phyloP scores from a whole-genome alignment of 805 yeast species.

The Candida ponderosae region DNA sequence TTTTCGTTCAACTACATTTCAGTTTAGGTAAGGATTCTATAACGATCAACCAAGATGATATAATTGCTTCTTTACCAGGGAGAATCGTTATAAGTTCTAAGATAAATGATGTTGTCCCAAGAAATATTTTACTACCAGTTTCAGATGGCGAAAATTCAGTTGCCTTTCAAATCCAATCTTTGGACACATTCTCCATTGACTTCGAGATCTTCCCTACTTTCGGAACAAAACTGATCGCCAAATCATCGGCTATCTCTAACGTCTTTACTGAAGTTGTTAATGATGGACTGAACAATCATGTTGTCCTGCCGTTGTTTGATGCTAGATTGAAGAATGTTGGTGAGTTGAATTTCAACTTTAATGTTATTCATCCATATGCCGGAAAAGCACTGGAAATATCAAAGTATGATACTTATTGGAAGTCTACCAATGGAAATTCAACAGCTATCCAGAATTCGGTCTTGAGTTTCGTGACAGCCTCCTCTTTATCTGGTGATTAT shows the following conservation, averaged over 20 bases:
- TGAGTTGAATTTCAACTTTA: conserved; percentile 65
- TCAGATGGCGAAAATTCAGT: conserved; percentile 47
- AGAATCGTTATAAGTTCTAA: conserved; percentile 75
- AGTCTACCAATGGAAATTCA: conserved; percentile 58
- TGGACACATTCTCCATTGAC: conserved; percentile 69
- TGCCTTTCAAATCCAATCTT: conserved; percentile 77
- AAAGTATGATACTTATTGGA: conserved; percentile 96
- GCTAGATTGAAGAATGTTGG: conserved; percentile 77
- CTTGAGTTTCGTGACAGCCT: conserved; percentile 80
- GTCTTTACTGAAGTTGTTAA: conserved; percentile 28
- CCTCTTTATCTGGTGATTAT: conserved; percentile 81
- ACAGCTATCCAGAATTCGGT: conserved; percentile 19
- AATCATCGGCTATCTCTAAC: conserved; percentile 69
- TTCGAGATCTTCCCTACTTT: conserved; percentile 91
- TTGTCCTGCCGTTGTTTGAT: conserved; percentile 72
- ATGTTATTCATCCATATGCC: conserved; percentile 81
- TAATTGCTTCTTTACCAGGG: conserved; percentile 51
- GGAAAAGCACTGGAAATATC: conserved; percentile 83
- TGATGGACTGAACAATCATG: conserved; percentile 29
- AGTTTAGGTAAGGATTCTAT: conserved; percentile 40
- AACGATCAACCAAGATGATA: conserved; percentile 32
- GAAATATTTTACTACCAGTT: conserved; percentile 76
- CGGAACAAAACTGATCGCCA: conserved; percentile 89
- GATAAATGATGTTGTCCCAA: conserved; percentile 76
- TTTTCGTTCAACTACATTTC: conserved; percentile 70